Evolutionary conservation across 805 yeast genomes (phyloP), one percentile per base, ranked within the genome.

Genomic region (Saccharomyces kudriavzevii): DNA sequence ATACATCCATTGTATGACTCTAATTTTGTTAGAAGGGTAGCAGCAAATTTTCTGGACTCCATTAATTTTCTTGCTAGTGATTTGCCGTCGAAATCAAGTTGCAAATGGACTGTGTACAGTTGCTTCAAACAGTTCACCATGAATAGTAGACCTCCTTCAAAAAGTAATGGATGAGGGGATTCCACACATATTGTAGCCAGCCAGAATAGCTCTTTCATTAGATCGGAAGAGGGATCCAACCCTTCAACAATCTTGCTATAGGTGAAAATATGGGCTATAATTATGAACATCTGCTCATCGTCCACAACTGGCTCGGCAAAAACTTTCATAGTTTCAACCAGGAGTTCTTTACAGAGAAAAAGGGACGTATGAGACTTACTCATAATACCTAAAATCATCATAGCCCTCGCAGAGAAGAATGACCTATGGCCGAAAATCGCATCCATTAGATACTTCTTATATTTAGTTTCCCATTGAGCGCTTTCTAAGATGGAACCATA

Each of bases 321-420:
- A 3, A 77, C 65, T 28, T 67, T 69, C 50, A 70, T 58, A 0
- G 66, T 60, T 43, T 62, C 64, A 1, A 48, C 47, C 17, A 65
- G 55, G 25, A 67, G 47, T 29, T 58, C 62, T 40, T 54, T 60
- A 24, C 76, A 79, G 59, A 71, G 60, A n/a, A 74, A 73, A 60
- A 83, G 87, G 50, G 79, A 79, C 17, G 84, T 78, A 24, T 89
- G 89, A 13, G 74, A 69, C 54, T 79, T 79, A 0, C 87, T 76
- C 48, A 88, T 67, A 40, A 84, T 78, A 31, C 95, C 92, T 17
- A 87, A 74, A 9, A 86, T 77, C 52, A 87, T 69, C 54, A 84
- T 69, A 1, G 89, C 87, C 54, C 90, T 73, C 4, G 80, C 79
- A 60, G 85, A 87, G 51, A 85, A 74, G 40, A 83, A 76, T 0